Evolutionary conservation across 1,284 basidiomycete genomes (phyloP), one percentile per base, ranked within the genome.

Genomic region (Microstroma glucosiphilum): DNA sequence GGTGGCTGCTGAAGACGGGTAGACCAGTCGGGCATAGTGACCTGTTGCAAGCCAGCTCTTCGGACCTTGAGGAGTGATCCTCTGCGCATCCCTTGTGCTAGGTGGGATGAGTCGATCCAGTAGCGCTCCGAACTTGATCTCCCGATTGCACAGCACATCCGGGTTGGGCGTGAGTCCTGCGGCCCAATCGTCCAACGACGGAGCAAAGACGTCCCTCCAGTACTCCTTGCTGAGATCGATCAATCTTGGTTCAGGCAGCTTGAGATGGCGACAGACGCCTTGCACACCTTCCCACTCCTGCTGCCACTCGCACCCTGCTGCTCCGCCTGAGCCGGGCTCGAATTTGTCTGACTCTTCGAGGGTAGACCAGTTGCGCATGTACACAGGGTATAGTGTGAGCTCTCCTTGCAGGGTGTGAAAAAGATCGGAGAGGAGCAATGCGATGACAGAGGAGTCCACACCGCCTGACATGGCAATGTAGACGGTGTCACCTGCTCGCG

Each of bases 401-500:
- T 48, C 15, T 26, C 42, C 15, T 19, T 46, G 40, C 17, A 25
- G 8, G 51, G 21, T 17, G 17, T 54, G 21, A 6, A 21, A 54
- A 6, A 19, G 17, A 21, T 64, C 65, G 0, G 71, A 63, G 11
- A 76, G 68, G 7, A 77, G 69, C 15, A 66, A 64, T 0, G 76
- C 75, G 12, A 66, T 68, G 12, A 78, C 75, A 12, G 68, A 91
- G 1, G 92, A 96, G 80, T 97, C 93, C 3, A 97, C 93, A 0
- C 94, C 94, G 42, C 94, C 94, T 0, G 91, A 96, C 89, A 96
- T 92, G 37, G 90, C 92, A 1, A 96, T 85, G 0, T 90, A 85
- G 55, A 96, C 91, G 4, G 49, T 58, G n/a, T 70, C 68, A 25
- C 69, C 68, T 19, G 40, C 15, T 13, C 46, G 19, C 6, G 61